Evolutionary conservation across 2,329 filamentous ascomycete genomes (phyloP), one percentile per base, ranked within the genome.

Genomic region (Hymenoscyphus repandus): DNA sequence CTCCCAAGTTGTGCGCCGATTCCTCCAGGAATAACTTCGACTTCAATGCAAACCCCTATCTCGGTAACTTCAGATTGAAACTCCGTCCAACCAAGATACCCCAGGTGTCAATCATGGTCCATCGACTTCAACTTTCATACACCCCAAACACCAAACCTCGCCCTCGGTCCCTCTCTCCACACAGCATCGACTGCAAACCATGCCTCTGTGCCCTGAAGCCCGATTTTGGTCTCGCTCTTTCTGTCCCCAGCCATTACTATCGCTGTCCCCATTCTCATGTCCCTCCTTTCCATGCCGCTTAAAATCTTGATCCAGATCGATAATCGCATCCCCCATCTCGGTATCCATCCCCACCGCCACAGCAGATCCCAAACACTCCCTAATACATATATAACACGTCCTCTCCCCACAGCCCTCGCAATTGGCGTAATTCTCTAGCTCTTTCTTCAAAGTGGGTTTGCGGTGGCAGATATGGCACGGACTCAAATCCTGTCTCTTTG

Each of bases 391-490:
- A 61, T 78, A 87, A 64, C 85, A 88, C 0, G 83, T 79, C 38
- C 82, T 73, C 55, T 77, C 70, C 9, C 74, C 72, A 62, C 85
- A 88, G 12, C 78, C 75, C 57, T 78, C 70, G 64, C 85, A 88
- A 59, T 81, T 74, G 42, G 81, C 77, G 62, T 82, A 87, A 9
- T 78, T 79, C 64, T 86, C 82, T 32, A 88, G 73, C 50, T 88
- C 82, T 5, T 74, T 75, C 63, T 79, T 85, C 58, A 80, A 80
- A 47, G 75, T 83, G 1, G 85, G 85, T 48, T 77, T 77, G 38
- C 82, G 77, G 60, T 78, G 77, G 72, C 85, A 88, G 56, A 86
- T 79, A 68, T 87, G 81, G 65, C 85, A 88, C 0, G 83, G 76
- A 36, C 68, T 70, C 22, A 82, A 69, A 49, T 63, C 58, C 7